Conservation (phyloP, 441 rosid species). For the Geranium incanum region DNA sequence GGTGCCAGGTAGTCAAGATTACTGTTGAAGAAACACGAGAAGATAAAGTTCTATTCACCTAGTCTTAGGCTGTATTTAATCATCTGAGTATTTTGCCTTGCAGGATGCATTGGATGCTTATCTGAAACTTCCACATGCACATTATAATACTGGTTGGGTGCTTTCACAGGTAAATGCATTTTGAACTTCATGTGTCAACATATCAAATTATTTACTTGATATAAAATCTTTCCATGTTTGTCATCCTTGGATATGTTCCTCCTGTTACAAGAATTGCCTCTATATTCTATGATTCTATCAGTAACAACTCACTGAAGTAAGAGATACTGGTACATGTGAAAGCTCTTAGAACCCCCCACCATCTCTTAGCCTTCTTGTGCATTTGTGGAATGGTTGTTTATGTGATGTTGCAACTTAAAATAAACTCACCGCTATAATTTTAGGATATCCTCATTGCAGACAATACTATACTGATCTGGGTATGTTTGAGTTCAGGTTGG, state of each 20-base stretch:
- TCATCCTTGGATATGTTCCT: neutral
- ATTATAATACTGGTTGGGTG: constrained; percentile 51
- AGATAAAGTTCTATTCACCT: constrained; percentile 10
- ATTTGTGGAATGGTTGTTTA: neutral
- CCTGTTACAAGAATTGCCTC: neutral
- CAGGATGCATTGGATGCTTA: constrained; percentile 46
- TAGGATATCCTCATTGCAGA: constrained; percentile 5
- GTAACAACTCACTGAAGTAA: neutral
- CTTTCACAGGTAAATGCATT: constrained; percentile 37
- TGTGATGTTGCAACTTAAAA: neutral
- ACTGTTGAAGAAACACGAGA: constrained; percentile 5
- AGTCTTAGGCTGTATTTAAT: constrained; percentile 10
- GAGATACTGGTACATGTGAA: neutral
- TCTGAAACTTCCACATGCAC: constrained; percentile 41
- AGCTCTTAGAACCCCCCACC: neutral
- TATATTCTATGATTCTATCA: neutral
- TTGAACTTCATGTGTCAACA: constrained; percentile 10
- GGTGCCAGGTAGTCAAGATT: constrained; percentile 37
- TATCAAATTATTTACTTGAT: neutral
- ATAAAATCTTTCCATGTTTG: neutral
- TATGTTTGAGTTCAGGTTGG: constrained; percentile 60
- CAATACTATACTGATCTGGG: constrained; percentile 8
- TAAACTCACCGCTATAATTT: neutral
- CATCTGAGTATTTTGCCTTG: constrained; percentile 2
- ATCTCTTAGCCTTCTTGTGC: neutral